A percentile compares a stretch with the other conserved stretches of the same genome.
phyloP scores from a whole-genome alignment of 2,329 filamentous ascomycete species.

The Stagonosporopsis chrysanthemi region DNA sequence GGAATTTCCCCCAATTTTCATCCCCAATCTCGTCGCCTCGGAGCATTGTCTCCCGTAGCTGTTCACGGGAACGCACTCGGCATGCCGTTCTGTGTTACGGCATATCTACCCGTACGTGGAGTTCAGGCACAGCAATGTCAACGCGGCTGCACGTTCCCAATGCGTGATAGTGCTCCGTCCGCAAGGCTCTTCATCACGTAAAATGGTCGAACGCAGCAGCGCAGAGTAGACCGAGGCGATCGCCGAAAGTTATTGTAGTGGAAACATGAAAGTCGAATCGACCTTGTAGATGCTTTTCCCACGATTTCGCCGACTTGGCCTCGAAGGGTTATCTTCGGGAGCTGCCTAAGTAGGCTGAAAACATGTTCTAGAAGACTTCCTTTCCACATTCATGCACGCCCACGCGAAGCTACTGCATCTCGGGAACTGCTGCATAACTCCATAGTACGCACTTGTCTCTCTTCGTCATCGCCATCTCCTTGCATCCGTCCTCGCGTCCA shows the following conservation, averaged over 20 bases:
- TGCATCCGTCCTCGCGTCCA: neutral
- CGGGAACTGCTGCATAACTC: slow-evolving; percentile 4
- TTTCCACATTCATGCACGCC: slow-evolving; percentile 2
- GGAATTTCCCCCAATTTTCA: neutral
- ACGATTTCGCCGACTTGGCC: neutral
- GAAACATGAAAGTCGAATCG: neutral
- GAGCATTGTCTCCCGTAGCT: slow-evolving; percentile 10
- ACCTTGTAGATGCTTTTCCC: neutral
- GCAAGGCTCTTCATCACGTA: slow-evolving; percentile 1
- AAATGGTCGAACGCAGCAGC: slow-evolving; percentile 5
- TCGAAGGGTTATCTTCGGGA: slow-evolving; percentile 5
- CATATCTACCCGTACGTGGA: neutral
- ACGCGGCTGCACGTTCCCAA: slow-evolving; percentile 9
- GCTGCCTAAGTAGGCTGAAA: neutral
- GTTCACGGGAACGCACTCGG: slow-evolving; percentile 5
- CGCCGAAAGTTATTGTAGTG: slow-evolving; percentile 6
- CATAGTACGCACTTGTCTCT: neutral
- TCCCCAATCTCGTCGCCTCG: neutral
- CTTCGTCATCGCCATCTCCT: neutral
- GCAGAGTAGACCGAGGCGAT: too few species aligned
- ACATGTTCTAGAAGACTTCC: slow-evolving; percentile 19
- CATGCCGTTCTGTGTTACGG: slow-evolving; percentile 11
- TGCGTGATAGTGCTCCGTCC: neutral
- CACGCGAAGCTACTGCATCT: slow-evolving; percentile 14
- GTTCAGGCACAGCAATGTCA: slow-evolving; percentile 1